Evolutionary conservation across 768 basidiomycete genomes (phyloP).

Genomic region (Serendipita vermifera): DNA sequence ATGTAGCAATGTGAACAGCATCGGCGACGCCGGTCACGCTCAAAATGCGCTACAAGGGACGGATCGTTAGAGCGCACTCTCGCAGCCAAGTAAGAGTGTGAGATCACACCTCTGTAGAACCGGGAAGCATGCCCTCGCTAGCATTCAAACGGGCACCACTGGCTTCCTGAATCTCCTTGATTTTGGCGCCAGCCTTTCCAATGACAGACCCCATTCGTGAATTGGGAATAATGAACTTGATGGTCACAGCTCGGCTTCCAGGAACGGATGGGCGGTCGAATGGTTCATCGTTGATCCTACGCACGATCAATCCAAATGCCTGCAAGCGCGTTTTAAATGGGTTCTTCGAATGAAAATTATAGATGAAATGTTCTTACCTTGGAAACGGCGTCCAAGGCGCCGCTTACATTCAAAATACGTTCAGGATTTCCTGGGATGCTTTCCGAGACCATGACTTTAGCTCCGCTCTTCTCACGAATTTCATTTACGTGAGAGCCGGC

Average conservation of each 20-base stretch:
- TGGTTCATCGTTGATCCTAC: slow-evolving; percentile 97
- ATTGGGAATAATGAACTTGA: slow-evolving; percentile 99
- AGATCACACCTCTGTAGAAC: slow-evolving; percentile 83
- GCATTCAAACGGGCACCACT: slow-evolving; percentile 93
- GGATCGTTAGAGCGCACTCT: slow-evolving; percentile 10
- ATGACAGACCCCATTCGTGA: slow-evolving; percentile 99
- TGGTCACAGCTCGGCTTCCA: slow-evolving; percentile 94
- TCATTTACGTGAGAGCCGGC: slow-evolving; percentile 94
- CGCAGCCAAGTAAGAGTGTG: slow-evolving; percentile 12
- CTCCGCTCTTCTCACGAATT: slow-evolving; percentile 94
- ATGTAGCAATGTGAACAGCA: slow-evolving; percentile 97
- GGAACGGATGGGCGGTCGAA: slow-evolving; percentile 97
- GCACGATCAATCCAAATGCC: slow-evolving; percentile 98
- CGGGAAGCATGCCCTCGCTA: slow-evolving; percentile 95
- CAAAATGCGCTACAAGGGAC: slow-evolving; percentile 63
- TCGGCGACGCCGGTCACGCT: slow-evolving; percentile 98
- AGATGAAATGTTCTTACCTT: slow-evolving; percentile 48
- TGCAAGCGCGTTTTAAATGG: slow-evolving; percentile 23
- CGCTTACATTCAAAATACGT: slow-evolving; percentile 91
- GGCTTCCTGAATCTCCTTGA: slow-evolving; percentile 99
- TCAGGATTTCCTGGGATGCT: slow-evolving; percentile 99
- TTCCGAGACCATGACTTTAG: slow-evolving; percentile 93
- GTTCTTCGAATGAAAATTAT: neutral
- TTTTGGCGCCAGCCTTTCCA: slow-evolving; percentile 93
- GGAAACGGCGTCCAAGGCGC: slow-evolving; percentile 93